Conservation (phyloP, 169 alveolate species). For the Plasmodium gaboni region DNA sequence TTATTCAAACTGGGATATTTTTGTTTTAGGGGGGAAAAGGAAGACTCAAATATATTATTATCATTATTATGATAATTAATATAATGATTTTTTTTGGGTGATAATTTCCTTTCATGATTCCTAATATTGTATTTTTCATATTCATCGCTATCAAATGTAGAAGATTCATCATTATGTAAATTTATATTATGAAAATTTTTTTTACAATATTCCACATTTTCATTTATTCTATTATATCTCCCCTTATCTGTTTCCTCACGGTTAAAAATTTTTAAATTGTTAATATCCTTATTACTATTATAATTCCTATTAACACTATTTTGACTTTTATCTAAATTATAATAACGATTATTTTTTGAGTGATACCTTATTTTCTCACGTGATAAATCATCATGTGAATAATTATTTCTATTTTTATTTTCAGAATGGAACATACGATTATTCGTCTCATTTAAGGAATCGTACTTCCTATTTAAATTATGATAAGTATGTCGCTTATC, state of each 20-base stretch:
- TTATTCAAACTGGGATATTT: no score
- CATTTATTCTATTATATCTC: slow-evolving; percentile 14
- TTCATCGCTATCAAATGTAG: no score
- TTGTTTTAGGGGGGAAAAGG: no score
- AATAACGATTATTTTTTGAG: neutral
- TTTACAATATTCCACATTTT: slow-evolving; percentile 24
- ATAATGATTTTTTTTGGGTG: no score
- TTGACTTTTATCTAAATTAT: no score
- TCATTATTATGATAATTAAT: no score
- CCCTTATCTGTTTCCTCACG: neutral
- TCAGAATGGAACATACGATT: slow-evolving; percentile 2
- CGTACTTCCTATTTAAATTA: slow-evolving; percentile 9
- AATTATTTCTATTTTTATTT: neutral
- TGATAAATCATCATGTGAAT: neutral
- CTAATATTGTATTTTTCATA: no score
- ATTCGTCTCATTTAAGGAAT: slow-evolving; percentile 1
- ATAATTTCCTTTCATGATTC: no score
- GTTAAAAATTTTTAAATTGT: neutral
- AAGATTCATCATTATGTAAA: neutral
- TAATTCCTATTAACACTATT: neutral
- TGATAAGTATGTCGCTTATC: slow-evolving; percentile 33
- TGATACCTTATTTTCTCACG: neutral
- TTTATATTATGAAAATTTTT: neutral
- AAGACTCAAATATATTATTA: no score
- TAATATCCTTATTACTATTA: neutral